Conservation (phyloP, 768 basidiomycete species). For the Tylopilus sp. region DNA sequence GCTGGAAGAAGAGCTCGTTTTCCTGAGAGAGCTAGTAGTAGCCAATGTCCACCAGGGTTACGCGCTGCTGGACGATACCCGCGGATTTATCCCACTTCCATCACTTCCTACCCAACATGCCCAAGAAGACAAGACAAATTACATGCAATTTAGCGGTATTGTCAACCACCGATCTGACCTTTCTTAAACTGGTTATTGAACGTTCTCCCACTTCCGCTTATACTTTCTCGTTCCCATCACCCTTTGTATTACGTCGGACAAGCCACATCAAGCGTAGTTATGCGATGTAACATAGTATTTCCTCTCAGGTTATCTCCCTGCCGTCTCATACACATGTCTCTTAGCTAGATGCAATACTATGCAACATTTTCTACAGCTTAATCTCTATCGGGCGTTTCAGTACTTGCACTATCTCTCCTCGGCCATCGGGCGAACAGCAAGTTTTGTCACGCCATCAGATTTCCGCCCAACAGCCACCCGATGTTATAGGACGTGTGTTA, state of each 20-base stretch:
- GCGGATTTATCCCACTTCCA: slow-evolving; percentile 24
- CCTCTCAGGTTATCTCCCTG: background rate
- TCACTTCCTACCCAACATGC: background rate
- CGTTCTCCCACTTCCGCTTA: background rate
- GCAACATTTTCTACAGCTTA: too few species aligned
- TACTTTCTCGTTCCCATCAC: background rate
- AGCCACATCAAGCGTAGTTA: background rate
- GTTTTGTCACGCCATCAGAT: too few species aligned
- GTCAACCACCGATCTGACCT: slow-evolving; percentile 12
- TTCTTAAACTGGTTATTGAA: background rate
- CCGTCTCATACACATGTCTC: background rate
- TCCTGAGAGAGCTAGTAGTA: slow-evolving; percentile 23
- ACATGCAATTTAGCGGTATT: slow-evolving; percentile 6
- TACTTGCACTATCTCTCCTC: too few species aligned
- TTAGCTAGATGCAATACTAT: background rate
- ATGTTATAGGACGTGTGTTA: too few species aligned
- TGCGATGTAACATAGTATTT: background rate
- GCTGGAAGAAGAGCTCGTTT: slow-evolving; percentile 19
- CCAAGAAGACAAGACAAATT: slow-evolving; percentile 14
- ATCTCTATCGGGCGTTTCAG: too few species aligned
- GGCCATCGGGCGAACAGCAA: too few species aligned
- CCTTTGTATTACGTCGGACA: background rate
- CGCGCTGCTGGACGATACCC: slow-evolving; percentile 18
- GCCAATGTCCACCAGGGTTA: slow-evolving; percentile 17
- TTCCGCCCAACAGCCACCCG: too few species aligned